A percentile compares a stretch with the other conserved stretches of the same genome.
phyloP scores from a whole-genome alignment of 2,329 filamentous ascomycete genomes.

The Cadophora gregata region DNA sequence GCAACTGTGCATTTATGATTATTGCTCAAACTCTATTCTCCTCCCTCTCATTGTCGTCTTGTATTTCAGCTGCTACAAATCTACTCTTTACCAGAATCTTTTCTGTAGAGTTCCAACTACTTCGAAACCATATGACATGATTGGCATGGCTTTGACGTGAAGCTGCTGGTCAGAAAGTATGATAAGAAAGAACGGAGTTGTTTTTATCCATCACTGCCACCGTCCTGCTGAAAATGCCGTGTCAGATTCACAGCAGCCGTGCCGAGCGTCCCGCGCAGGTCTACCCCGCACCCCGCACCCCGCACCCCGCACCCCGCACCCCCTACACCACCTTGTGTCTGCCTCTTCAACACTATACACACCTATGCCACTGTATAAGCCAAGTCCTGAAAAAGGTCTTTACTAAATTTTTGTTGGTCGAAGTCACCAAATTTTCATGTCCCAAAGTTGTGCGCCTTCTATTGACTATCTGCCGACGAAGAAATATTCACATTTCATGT shows the following conservation, averaged over 20 bases:
- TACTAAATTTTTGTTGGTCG: neutral
- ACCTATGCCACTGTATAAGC: neutral
- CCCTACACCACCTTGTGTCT: too few relatives aligned
- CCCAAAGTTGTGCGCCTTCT: neutral
- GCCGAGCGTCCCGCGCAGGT: neutral
- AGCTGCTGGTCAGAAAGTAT: too few relatives aligned
- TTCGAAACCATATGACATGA: too few relatives aligned
- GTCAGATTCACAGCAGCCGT: neutral
- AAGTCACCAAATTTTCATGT: neutral
- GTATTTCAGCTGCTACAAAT: too few relatives aligned
- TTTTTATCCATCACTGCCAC: neutral
- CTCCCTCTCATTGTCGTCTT: too few relatives aligned
- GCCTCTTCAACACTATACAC: neutral
- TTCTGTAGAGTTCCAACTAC: too few relatives aligned
- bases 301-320: neutral
- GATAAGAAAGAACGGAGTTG: constrained; percentile 14
- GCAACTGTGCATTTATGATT: too few relatives aligned
- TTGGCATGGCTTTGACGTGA: too few relatives aligned
- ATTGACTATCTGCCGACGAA: neutral
- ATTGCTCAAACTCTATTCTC: too few relatives aligned
- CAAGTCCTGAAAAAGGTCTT: neutral
- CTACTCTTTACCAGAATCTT: too few relatives aligned
- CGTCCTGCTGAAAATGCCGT: neutral
- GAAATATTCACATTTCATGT: neutral
- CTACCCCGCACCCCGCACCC: constrained; percentile 1